Conservation (phyloP, 2,329 filamentous ascomycete genomes). For the Colletotrichum cereale region DNA sequence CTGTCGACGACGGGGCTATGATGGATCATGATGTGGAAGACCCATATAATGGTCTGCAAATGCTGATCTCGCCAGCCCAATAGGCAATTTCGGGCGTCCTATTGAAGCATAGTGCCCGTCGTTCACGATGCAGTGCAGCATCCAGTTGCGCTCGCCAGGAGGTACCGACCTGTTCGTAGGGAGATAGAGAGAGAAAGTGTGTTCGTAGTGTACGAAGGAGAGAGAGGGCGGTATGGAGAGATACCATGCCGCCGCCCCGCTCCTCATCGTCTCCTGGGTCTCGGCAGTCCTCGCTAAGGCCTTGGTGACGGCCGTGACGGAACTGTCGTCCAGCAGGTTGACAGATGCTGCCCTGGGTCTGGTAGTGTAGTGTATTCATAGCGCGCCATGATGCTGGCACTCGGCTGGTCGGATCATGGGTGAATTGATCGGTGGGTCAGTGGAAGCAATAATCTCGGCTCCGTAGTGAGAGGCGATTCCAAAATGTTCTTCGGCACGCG, state of each 20-base stretch:
- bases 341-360: slow-evolving; percentile 11
- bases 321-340: not conserved
- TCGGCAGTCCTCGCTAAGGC: not conserved
- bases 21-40: slow-evolving; percentile 37
- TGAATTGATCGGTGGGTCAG: slow-evolving; percentile 8
- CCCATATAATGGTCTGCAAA: slow-evolving; percentile 35
- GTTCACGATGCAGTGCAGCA: slow-evolving; percentile 39
- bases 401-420: not conserved
- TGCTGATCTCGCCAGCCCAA: slow-evolving; percentile 41
- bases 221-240: not conserved
- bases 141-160: slow-evolving; percentile 1
- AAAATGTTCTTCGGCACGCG: slow-evolving; percentile 12
- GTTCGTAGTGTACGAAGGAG: not conserved
- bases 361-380: slow-evolving; percentile 1
- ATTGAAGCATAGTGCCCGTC: slow-evolving; percentile 34
- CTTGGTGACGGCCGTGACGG: not conserved
- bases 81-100: slow-evolving; percentile 37
- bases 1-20: slow-evolving; percentile 45
- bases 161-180: not conserved
- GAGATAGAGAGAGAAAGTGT: too few species aligned
- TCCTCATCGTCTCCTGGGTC: not conserved
- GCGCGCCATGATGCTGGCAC: slow-evolving; percentile 30
- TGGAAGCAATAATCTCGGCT: slow-evolving; percentile 25
- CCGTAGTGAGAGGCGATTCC: slow-evolving; percentile 15
- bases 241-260: not conserved